These are phyloP conservation scores for Aureobasidium lini DNA, from an alignment of 2,329 filamentous ascomycete species.

Conservation along the genomic window DNA sequence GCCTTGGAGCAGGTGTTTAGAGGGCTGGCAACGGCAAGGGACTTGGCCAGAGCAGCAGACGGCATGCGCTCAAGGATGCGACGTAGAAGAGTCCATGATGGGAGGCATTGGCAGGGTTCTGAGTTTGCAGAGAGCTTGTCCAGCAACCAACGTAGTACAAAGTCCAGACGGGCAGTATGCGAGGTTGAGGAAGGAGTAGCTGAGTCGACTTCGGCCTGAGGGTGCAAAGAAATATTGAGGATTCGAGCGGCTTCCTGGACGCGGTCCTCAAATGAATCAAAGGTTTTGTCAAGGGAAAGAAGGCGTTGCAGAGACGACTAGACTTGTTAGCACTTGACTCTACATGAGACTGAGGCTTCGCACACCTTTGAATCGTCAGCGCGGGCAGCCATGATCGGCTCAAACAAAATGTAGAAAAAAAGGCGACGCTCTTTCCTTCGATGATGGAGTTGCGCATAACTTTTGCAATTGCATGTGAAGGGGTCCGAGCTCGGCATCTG, in stretches of 20 bases:
- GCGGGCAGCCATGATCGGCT: constrained; percentile 8
- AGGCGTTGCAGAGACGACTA: constrained; percentile 28
- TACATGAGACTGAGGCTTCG: neutral
- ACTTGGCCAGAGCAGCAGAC: constrained; percentile 8
- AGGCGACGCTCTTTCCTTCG: neutral
- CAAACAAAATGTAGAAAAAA: neutral
- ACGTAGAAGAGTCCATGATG: constrained; percentile 51
- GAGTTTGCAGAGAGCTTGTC: constrained; percentile 47
- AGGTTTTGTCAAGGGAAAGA: constrained; percentile 33
- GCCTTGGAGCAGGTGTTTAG: constrained; percentile 1
- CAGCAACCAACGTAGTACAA: constrained; percentile 59
- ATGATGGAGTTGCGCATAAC: neutral
- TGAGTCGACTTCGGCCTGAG: neutral
- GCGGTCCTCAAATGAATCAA: constrained; percentile 30
- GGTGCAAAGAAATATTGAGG: constrained; percentile 23
- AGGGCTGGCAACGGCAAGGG: neutral
- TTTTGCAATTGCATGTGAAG: constrained; percentile 6
- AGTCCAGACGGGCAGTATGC: constrained; percentile 47
- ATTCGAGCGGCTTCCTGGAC: constrained; percentile 35
- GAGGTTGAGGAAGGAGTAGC: neutral
- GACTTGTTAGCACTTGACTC: neutral
- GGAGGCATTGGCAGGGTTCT: constrained; percentile 36
- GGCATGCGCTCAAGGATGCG: constrained; percentile 9
- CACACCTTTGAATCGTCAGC: constrained; percentile 4
- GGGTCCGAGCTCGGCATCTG: constrained; percentile 10